These are phyloP conservation scores for Penicillium angulare DNA, from an alignment of 495 filamentous ascomycete species.

Conservation along the genomic window DNA sequence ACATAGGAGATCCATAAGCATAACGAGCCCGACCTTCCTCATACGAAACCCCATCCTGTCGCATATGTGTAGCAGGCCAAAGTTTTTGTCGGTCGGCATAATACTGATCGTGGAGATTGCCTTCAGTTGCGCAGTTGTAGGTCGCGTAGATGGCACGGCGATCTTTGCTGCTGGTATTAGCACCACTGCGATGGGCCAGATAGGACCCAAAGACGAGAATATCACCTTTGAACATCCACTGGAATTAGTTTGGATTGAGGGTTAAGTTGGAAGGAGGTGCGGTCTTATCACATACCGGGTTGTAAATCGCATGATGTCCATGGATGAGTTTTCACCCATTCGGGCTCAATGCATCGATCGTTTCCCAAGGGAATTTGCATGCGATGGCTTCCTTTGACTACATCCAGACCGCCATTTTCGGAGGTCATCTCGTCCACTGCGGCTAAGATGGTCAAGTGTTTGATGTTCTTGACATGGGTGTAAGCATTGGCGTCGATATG, in stretches of 20 bases:
- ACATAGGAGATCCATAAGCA: slow-evolving; percentile 42
- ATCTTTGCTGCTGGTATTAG: slow-evolving; percentile 37
- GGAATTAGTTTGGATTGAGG: background rate
- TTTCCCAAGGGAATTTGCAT: slow-evolving; percentile 38
- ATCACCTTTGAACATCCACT: too few relatives aligned
- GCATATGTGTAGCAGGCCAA: slow-evolving; percentile 46
- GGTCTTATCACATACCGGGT: slow-evolving; percentile 34
- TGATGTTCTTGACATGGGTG: slow-evolving; percentile 47
- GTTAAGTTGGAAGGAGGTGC: too few relatives aligned
- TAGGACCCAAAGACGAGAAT: slow-evolving; percentile 46
- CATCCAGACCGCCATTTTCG: slow-evolving; percentile 44
- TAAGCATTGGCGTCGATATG: slow-evolving; percentile 50
- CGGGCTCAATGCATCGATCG: slow-evolving; percentile 39
- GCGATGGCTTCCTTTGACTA: slow-evolving; percentile 40
- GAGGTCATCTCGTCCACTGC: slow-evolving; percentile 41
- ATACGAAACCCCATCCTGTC: slow-evolving; percentile 36
- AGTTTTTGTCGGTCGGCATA: slow-evolving; percentile 40
- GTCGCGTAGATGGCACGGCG: slow-evolving; percentile 45
- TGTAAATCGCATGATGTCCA: slow-evolving; percentile 42
- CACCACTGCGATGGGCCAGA: slow-evolving; percentile 42
- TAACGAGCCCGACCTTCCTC: slow-evolving; percentile 39
- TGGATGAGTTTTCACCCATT: slow-evolving; percentile 37
- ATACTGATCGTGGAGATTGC: slow-evolving; percentile 42
- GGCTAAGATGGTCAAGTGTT: slow-evolving; percentile 44
- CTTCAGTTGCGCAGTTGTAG: slow-evolving; percentile 42